A percentile compares a stretch with the other conserved stretches of the same genome.
Evolutionary conservation across 2,329 filamentous ascomycete genomes (phyloP).

Genomic region (Chlorencoelia australis): DNA sequence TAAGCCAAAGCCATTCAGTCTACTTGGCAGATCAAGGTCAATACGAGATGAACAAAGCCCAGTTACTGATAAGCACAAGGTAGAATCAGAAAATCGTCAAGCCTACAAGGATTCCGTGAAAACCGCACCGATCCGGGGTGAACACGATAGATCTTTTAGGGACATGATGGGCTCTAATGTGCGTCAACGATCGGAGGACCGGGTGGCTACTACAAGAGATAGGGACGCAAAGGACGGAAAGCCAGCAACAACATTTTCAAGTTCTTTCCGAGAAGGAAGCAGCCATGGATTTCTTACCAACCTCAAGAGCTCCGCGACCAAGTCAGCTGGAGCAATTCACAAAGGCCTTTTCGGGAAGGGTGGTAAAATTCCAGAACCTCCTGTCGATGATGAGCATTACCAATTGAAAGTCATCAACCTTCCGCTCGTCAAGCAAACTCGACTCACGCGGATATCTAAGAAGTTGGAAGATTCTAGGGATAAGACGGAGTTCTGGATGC

Average conservation of each 20-base stretch:
- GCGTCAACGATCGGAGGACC: slow-evolving; percentile 66
- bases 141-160: slow-evolving; percentile 53
- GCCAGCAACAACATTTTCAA: slow-evolving; percentile 31
- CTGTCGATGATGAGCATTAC: slow-evolving; percentile 74
- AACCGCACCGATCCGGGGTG: slow-evolving; percentile 46
- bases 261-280: slow-evolving; percentile 48
- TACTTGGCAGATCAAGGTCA: slow-evolving; percentile 33
- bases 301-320: slow-evolving; percentile 60
- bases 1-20: slow-evolving; percentile 27
- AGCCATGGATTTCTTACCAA: slow-evolving; percentile 61
- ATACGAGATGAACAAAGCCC: slow-evolving; percentile 32
- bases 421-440: slow-evolving; percentile 78
- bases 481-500: slow-evolving; percentile 99
- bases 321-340: slow-evolving; percentile 70
- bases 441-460: slow-evolving; percentile 85
- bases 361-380: slow-evolving; percentile 52
- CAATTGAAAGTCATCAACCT: slow-evolving; percentile 76
- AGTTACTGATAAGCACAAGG: no score
- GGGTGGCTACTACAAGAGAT: slow-evolving; percentile 38
- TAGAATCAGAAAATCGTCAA: slow-evolving; percentile 28
- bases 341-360: slow-evolving; percentile 77
- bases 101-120: slow-evolving; percentile 37
- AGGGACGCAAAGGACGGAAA: slow-evolving; percentile 25
- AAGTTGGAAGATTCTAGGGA: slow-evolving; percentile 78
- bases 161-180: slow-evolving; percentile 54